These are phyloP conservation scores for Cryptococcus hybrid DNA, from an alignment of 1,284 basidiomycete species.

Conservation along the genomic window DNA sequence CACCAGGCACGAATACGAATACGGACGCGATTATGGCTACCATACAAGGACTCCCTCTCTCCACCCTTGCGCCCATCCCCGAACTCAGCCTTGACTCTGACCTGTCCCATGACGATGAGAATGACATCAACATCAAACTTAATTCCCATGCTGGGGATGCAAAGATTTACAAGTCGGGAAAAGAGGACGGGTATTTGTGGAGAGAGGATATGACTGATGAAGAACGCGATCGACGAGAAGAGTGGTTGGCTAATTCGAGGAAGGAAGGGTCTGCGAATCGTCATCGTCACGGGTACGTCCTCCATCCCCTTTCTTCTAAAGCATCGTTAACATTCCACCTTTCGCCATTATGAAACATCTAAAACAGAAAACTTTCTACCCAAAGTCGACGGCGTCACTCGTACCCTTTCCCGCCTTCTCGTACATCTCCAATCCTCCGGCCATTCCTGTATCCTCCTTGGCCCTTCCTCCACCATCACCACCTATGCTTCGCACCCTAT, in stretches of 20 bases:
- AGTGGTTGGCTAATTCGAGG: slow-evolving; percentile 33
- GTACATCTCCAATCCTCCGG: slow-evolving; percentile 58
- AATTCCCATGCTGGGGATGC: not conserved
- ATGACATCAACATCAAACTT: not conserved
- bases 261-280: slow-evolving; percentile 40
- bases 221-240: slow-evolving; percentile 32
- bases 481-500: slow-evolving; percentile 57
- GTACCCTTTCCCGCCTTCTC: slow-evolving; percentile 57
- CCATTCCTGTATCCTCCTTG: slow-evolving; percentile 57
- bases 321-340: not conserved
- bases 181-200: slow-evolving; percentile 25
- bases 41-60: slow-evolving; percentile 4
- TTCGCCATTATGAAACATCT: not conserved
- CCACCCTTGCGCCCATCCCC: slow-evolving; percentile 8
- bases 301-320: not conserved
- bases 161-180: too few species aligned
- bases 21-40: too few species aligned
- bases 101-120: not conserved
- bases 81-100: slow-evolving; percentile 19
- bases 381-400: slow-evolving; percentile 59
- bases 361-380: slow-evolving; percentile 57
- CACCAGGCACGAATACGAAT: too few species aligned
- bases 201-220: slow-evolving; percentile 28
- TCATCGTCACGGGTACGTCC: slow-evolving; percentile 47
- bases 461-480: slow-evolving; percentile 56